These are phyloP conservation scores for Apiospora sp. DNA, from an alignment of 2,329 filamentous ascomycete species.

Conservation along the genomic window DNA sequence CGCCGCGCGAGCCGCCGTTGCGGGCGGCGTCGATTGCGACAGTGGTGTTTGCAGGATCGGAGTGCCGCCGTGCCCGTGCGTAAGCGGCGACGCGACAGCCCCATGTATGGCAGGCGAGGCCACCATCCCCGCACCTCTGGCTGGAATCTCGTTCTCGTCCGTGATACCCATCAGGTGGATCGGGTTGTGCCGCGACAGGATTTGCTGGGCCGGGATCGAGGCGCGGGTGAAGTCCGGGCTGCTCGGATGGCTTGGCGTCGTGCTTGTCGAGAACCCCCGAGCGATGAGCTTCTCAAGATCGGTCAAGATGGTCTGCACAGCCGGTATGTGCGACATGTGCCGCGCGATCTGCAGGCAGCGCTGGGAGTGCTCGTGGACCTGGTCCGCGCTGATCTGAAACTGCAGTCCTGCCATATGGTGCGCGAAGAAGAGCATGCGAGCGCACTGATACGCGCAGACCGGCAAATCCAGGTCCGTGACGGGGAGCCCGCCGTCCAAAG, in stretches of 20 bases:
- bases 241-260: slow-evolving; percentile 41
- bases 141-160: slow-evolving; percentile 41
- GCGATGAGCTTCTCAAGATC: slow-evolving; percentile 62
- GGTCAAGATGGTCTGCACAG: slow-evolving; percentile 56
- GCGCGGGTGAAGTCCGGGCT: slow-evolving; percentile 37
- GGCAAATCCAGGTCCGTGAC: slow-evolving; percentile 51
- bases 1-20: slow-evolving; percentile 35
- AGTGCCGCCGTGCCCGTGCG: slow-evolving; percentile 32
- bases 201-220: slow-evolving; percentile 36
- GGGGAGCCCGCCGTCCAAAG: slow-evolving; percentile 42
- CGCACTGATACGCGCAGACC: slow-evolving; percentile 52
- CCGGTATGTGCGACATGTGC: slow-evolving; percentile 59
- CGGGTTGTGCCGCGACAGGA: slow-evolving; percentile 37
- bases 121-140: slow-evolving; percentile 32
- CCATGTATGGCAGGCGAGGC: slow-evolving; percentile 36
- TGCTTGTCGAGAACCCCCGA: slow-evolving; percentile 49
- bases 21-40: slow-evolving; percentile 30
- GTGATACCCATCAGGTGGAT: slow-evolving; percentile 42
- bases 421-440: slow-evolving; percentile 46
- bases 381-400: slow-evolving; percentile 53
- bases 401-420: slow-evolving; percentile 54
- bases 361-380: slow-evolving; percentile 57
- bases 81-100: neutral
- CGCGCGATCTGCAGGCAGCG: slow-evolving; percentile 60
- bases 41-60: slow-evolving; percentile 34